Base-by-base conservation (phyloP, 2,329 filamentous ascomycete species). In the Clarireedia homoeocarpa region DNA sequence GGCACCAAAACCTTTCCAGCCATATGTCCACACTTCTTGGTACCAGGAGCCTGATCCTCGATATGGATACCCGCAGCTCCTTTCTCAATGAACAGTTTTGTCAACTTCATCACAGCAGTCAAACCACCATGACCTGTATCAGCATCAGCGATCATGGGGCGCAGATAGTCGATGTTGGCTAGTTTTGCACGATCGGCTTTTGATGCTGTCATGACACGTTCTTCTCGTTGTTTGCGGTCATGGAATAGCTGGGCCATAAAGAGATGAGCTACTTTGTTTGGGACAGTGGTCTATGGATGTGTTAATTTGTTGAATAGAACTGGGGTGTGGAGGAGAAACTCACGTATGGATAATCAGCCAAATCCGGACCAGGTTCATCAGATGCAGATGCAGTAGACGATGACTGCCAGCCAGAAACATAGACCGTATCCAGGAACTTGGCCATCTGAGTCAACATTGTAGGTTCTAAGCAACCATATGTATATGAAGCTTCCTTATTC, bases 21-120 rank as follows among this genome's bases (percentile, higher is more conserved):
- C 94, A 97, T 97, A 76, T 97, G 94, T 61, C 94, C 94, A 72
- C 94, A 99, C 82, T 99, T 99, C 83, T 99, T 99, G 50, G 94
- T 97, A 54, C 94, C 94, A 3, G 94, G 92, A 4, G 94, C 92
- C 75, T 97, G 94, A 72, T 99, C 94, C 75, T 99, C 94, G 65
- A 99, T 96, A 75, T 99, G 94, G 68, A 99, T 96, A 63, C 94
- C 94, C 44, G 94, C 94, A 47, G 94, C 94, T 66, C 94, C 94
- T 73, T 91, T 91, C 78, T 99, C 94, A 62, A 97, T 76, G 72
- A 99, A 97, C 56, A 97, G 83, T 80, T 96, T 96, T 62, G 94
- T 97, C 66, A 99, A 84, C 81, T 97, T 99, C 94, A 99, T 97
- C 66, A 97, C 88, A 55, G 94, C 94, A n/a, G 94, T 97, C 60